phyloP scores from a whole-genome alignment of 2,329 filamentous ascomycete genomes.

The Chrysoporthe puriensis region DNA sequence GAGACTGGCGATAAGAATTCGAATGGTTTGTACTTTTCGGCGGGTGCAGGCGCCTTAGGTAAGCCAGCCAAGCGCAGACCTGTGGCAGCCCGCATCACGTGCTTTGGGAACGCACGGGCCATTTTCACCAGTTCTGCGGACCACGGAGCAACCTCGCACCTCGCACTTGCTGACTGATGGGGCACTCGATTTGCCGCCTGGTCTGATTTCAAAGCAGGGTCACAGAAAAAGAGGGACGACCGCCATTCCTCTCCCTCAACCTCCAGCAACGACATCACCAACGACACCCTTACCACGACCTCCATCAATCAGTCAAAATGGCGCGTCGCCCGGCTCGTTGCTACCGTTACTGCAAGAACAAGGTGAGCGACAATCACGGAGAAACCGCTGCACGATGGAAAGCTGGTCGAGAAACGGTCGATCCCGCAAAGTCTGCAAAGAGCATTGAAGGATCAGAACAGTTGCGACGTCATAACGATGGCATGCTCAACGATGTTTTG shows the following conservation, averaged over 20 bases:
- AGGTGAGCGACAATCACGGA: conserved; percentile 65
- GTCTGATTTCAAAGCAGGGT: conserved; percentile 59
- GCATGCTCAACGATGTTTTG: background rate
- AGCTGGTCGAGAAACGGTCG: background rate
- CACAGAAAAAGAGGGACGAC: conserved; percentile 29
- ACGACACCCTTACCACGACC: conserved; percentile 46
- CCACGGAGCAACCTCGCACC: conserved; percentile 4
- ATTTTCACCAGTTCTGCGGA: conserved; percentile 17
- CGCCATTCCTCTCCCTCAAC: conserved; percentile 32
- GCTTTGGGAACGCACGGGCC: conserved; percentile 9
- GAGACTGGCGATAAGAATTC: conserved; percentile 3
- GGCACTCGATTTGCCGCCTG: conserved; percentile 19
- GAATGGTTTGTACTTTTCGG: conserved; percentile 22
- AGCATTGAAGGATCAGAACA: background rate
- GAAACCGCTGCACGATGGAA: conserved; percentile 1
- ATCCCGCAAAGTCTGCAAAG: conserved; percentile 15
- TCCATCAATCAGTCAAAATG: conserved; percentile 79
- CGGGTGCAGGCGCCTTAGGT: conserved; percentile 10
- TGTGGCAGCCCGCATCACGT: conserved; percentile 28
- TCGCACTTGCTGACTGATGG: conserved; percentile 8
- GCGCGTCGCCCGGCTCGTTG: conserved; percentile 98
- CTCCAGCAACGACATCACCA: conserved; percentile 32
- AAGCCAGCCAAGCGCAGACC: background rate
- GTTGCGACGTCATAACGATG: background rate
- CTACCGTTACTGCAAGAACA: conserved; percentile 99